phyloP scores from a whole-genome alignment of 176 grass and related monocot species.

The Pontederia paniculata region DNA sequence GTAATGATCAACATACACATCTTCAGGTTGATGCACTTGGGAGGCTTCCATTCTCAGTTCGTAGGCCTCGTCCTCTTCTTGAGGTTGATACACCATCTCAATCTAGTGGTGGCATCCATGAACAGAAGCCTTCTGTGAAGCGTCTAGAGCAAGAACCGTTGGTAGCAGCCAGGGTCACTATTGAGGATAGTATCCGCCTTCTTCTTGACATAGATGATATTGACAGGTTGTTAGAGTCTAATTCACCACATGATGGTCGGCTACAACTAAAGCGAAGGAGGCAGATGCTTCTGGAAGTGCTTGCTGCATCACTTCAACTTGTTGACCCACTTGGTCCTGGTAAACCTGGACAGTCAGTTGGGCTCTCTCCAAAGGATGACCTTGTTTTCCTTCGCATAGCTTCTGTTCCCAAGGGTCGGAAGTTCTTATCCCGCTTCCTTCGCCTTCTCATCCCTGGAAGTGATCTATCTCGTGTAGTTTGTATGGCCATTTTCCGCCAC shows the following conservation, averaged over 20 bases:
- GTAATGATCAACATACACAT: slow-evolving; percentile 14
- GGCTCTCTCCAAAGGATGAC: slow-evolving; percentile 23
- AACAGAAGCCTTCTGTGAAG: slow-evolving; percentile 18
- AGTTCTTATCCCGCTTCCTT: slow-evolving; percentile 27
- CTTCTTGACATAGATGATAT: slow-evolving; percentile 40
- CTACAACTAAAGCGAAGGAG: slow-evolving; percentile 21
- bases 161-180: slow-evolving; percentile 26
- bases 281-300: slow-evolving; percentile 26
- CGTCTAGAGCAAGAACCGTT: slow-evolving; percentile 30
- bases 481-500: slow-evolving; percentile 43
- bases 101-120: slow-evolving; percentile 5
- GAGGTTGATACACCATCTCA: slow-evolving; percentile 8
- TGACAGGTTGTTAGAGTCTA: slow-evolving; percentile 23
- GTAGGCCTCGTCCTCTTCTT: slow-evolving; percentile 13
- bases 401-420: slow-evolving; percentile 32
- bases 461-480: slow-evolving; percentile 26
- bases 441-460: slow-evolving; percentile 19
- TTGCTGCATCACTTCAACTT: slow-evolving; percentile 28
- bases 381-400: slow-evolving; percentile 25
- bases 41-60: not conserved
- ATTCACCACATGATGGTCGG: slow-evolving; percentile 9
- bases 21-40: slow-evolving; percentile 18
- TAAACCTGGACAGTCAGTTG: slow-evolving; percentile 12
- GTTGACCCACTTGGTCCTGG: slow-evolving; percentile 26
- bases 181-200: slow-evolving; percentile 28